Evolutionary conservation across 1,284 basidiomycete species (phyloP).

Genomic region (Erythrobasidium hasegawianum): DNA sequence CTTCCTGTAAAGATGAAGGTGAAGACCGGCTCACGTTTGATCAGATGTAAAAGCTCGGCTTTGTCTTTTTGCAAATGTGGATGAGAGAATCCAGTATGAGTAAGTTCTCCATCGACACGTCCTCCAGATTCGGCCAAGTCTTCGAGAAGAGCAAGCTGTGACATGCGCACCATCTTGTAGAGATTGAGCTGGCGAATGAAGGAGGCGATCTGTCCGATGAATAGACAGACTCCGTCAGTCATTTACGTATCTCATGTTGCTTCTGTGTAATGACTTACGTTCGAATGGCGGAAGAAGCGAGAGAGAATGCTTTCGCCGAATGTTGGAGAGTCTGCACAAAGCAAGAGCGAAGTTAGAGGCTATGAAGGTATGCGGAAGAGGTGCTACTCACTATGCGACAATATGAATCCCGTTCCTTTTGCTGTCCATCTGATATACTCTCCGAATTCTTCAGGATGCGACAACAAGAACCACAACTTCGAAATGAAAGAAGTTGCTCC

Average conservation of each 20-base stretch:
- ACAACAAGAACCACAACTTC: conserved; percentile 32
- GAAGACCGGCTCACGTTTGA: conserved; percentile 33
- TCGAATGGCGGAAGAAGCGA: conserved; percentile 33
- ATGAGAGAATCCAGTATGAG: conserved; percentile 28
- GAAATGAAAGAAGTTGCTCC: conserved; percentile 28
- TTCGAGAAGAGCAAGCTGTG: conserved; percentile 32
- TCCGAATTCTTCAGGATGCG: conserved; percentile 33
- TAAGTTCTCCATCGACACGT: conserved; percentile 21
- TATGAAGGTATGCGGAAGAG: no score
- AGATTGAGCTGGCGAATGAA: conserved; percentile 30
- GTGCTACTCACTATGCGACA: conserved; percentile 29
- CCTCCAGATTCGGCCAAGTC: conserved; percentile 26
- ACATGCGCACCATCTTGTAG: conserved; percentile 34
- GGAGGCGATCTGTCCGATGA: conserved; percentile 27
- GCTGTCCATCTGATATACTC: conserved; percentile 32
- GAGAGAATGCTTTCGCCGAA: conserved; percentile 30
- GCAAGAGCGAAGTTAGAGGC: no score
- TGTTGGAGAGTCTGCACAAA: conserved; percentile 24
- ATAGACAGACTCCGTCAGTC: no score
- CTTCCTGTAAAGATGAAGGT: background rate
- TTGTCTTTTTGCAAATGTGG: conserved; percentile 20
- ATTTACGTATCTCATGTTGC: no score
- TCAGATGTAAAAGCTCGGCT: conserved; percentile 28
- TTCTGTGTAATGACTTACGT: no score
- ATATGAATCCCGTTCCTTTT: conserved; percentile 30